Conservation (phyloP, 352 stramenopile genomes). For the Pythium sukuiense region DNA sequence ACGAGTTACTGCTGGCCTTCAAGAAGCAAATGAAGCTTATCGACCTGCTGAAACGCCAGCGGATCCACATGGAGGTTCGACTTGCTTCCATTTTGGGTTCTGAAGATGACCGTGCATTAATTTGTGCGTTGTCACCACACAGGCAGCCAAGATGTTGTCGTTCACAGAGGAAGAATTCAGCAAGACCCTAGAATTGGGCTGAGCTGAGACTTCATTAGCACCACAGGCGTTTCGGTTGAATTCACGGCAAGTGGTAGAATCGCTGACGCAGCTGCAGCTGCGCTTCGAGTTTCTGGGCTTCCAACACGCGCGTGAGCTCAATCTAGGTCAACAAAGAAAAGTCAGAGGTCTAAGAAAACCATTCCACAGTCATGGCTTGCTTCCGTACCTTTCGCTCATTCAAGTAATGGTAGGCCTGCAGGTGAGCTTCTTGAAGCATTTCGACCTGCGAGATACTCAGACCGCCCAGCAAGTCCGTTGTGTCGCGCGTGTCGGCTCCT, state of each 20-base stretch:
- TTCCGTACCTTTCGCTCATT: constrained; percentile 76
- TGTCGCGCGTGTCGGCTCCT: constrained; percentile 44
- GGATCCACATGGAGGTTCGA: constrained; percentile 81
- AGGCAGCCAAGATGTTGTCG: constrained; percentile 85
- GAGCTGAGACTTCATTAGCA: neutral
- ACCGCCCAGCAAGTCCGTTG: constrained; percentile 43
- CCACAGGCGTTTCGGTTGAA: neutral
- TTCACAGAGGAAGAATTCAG: constrained; percentile 86
- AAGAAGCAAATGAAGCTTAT: constrained; percentile 90
- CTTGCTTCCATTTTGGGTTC: neutral
- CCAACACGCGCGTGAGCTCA: constrained; percentile 67
- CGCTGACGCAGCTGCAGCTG: constrained; percentile 67
- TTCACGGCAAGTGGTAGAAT: constrained; percentile 45
- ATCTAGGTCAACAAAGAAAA: constrained; percentile 36
- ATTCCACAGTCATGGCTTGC: neutral
- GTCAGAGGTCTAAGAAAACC: no score
- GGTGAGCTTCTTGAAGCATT: constrained; percentile 76
- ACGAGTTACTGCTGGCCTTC: constrained; percentile 70
- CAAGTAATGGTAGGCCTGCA: constrained; percentile 78
- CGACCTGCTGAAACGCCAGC: constrained; percentile 81
- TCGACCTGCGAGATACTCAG: constrained; percentile 87
- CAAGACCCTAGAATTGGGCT: constrained; percentile 68
- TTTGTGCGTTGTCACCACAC: constrained; percentile 1
- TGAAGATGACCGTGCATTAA: neutral
- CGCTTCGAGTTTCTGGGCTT: constrained; percentile 71